Conservation (phyloP, 306 rosid species). For the Lupinus albus region DNA sequence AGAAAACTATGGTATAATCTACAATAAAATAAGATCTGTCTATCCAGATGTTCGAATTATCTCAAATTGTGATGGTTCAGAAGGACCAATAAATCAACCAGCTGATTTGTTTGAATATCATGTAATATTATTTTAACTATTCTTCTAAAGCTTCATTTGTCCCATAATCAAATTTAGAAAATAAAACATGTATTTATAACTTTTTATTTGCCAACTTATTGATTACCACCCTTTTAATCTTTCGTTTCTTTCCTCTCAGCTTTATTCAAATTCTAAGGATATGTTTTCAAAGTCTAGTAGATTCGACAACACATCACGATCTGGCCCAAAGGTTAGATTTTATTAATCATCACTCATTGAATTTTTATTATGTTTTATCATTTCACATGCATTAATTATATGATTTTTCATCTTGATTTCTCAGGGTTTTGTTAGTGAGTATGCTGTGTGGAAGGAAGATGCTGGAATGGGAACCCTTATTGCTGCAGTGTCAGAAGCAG, state of each 20-base stretch:
- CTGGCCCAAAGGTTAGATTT: slow-evolving; percentile 35
- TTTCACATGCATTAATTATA: neutral
- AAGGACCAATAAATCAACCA: slow-evolving; percentile 58
- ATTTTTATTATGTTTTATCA: no score
- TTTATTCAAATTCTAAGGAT: slow-evolving; percentile 56
- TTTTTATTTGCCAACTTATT: neutral
- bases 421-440: slow-evolving; percentile 80
- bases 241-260: slow-evolving; percentile 38
- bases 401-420: slow-evolving; percentile 9
- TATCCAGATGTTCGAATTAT: slow-evolving; percentile 69
- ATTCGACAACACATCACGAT: slow-evolving; percentile 55
- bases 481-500: slow-evolving; percentile 64
- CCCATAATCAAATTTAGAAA: no score
- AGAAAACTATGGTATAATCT: slow-evolving; percentile 68
- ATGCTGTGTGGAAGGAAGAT: slow-evolving; percentile 62
- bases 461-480: slow-evolving; percentile 54
- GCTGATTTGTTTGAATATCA: slow-evolving; percentile 71
- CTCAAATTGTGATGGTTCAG: slow-evolving; percentile 72
- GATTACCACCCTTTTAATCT: neutral
- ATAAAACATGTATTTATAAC: no score
- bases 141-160: no score
- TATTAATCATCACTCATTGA: no score
- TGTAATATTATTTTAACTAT: no score
- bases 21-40: slow-evolving; percentile 48
- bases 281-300: slow-evolving; percentile 51